Evolutionary conservation across 1,139 yeast species (phyloP), one percentile per base, ranked within the genome.

Genomic region (Suzukiozyma palmioleophila): DNA sequence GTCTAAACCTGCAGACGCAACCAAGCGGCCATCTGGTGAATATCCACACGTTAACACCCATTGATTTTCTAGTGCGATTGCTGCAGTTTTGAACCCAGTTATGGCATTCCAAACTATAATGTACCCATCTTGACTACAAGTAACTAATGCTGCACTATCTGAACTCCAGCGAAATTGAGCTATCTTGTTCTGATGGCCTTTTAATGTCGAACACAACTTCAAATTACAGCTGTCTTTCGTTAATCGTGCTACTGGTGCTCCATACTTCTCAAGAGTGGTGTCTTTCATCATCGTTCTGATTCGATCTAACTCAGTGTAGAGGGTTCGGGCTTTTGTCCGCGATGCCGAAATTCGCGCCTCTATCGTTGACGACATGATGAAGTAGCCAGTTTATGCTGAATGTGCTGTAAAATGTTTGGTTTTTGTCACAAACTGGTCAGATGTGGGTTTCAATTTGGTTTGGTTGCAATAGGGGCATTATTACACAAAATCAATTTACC

Each of bases 41-140:
- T 79, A 73, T 3, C 84, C 88, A 63, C 95, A 82, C 1, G 87
- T 65, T 40, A 87, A 69, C 1, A 85, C 88, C 87, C 95, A 89
- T 35, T 81, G 82, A 41, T 84, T 84, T 42, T 81, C 84, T 42
- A 83, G 60, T 6, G 77, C 73, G 13, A 89, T 77, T 1, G 89
- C 89, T 45, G 81, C 79, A 41, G 75, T 70, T 54, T 90, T 90
- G 48, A 75, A 66, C 2, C 92, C 92, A 1, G 87, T 77, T 2
- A 75, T 66, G 0, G 89, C 74, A 57, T 89, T 92, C 97, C 97
- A 90, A 25, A 88, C 60, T 36, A 90, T 70, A 69, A 88, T 71
- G 53, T 78, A 84, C 2, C 96, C 96, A 60, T 90, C 97, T 56
- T 87, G 96, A 26, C 94, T 81, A 0, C 89, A 88, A 33, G 89